Conservation (phyloP, 2,329 filamentous ascomycete species). For the Neonectria sp. region DNA sequence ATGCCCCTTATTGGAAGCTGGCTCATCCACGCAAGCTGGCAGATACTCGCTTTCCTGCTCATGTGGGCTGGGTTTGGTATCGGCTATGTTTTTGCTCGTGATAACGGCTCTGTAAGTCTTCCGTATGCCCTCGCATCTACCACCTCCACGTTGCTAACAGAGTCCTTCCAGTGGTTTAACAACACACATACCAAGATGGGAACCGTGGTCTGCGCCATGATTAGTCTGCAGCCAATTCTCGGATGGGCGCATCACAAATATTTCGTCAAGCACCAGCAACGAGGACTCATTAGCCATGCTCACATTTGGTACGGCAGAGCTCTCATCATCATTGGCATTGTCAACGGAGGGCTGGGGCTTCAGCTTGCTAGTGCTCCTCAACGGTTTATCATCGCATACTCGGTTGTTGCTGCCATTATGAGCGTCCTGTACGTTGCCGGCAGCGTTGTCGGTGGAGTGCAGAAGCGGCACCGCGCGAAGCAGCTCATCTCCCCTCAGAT, state of each 20-base stretch:
- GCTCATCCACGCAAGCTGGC: slow-evolving; percentile 71
- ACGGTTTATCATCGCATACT: slow-evolving; percentile 67
- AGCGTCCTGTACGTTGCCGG: slow-evolving; percentile 60
- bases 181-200: slow-evolving; percentile 71
- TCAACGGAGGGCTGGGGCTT: slow-evolving; percentile 76
- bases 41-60: slow-evolving; percentile 66
- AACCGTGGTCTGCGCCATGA: slow-evolving; percentile 66
- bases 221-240: slow-evolving; percentile 71
- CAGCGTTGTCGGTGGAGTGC: slow-evolving; percentile 34
- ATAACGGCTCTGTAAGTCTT: slow-evolving; percentile 59
- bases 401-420: slow-evolving; percentile 67
- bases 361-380: slow-evolving; percentile 59
- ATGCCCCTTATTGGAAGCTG: slow-evolving; percentile 73
- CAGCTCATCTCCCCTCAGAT: slow-evolving; percentile 44
- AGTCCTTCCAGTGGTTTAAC: slow-evolving; percentile 62
- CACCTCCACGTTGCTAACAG: slow-evolving; percentile 35
- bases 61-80: slow-evolving; percentile 75
- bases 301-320: slow-evolving; percentile 76
- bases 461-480: slow-evolving; percentile 33
- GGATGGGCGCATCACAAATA: slow-evolving; percentile 71
- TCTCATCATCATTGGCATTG: slow-evolving; percentile 70
- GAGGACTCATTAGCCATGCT: slow-evolving; percentile 66
- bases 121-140: slow-evolving; percentile 20
- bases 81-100: slow-evolving; percentile 64
- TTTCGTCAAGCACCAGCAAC: slow-evolving; percentile 63